Percentiles rank a stretch among this genome's conserved stretches.
These are phyloP conservation scores for Backusella australiensis DNA, from an alignment of 192 early-diverging fungal genomes.

Conservation along the genomic window DNA sequence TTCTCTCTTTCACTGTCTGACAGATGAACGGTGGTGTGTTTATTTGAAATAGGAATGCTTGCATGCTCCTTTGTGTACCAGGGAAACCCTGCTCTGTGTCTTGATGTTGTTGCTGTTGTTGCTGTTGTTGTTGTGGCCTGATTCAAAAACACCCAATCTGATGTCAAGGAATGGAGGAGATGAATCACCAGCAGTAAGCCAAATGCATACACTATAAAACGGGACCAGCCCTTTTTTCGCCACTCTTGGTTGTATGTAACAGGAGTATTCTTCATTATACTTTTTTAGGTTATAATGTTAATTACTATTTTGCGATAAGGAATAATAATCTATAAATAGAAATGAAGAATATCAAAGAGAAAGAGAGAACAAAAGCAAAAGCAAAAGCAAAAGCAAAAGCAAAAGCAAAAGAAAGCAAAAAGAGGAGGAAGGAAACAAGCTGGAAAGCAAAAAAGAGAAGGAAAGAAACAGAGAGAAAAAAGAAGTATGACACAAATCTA, in stretches of 20 bases:
- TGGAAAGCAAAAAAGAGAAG: constrained; percentile 84
- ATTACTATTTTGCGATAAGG: neutral
- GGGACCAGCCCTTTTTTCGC: neutral
- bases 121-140: neutral
- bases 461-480: constrained; percentile 78
- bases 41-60: neutral
- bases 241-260: neutral
- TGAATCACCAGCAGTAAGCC: constrained; percentile 5
- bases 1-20: neutral
- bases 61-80: constrained; percentile 8
- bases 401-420: constrained; percentile 10
- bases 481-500: constrained; percentile 47
- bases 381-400: constrained; percentile 10
- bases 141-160: neutral
- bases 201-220: constrained; percentile 12
- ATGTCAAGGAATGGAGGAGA: neutral
- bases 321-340: constrained; percentile 7
- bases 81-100: neutral
- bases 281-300: neutral
- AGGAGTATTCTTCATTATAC: neutral
- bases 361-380: neutral
- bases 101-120: neutral
- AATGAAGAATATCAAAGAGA: constrained; percentile 5
- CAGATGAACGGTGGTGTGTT: neutral
- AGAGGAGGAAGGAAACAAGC: constrained; percentile 63